phyloP scores from a whole-genome alignment of 2,329 filamentous ascomycete species.

The Colletotrichum liriopes region DNA sequence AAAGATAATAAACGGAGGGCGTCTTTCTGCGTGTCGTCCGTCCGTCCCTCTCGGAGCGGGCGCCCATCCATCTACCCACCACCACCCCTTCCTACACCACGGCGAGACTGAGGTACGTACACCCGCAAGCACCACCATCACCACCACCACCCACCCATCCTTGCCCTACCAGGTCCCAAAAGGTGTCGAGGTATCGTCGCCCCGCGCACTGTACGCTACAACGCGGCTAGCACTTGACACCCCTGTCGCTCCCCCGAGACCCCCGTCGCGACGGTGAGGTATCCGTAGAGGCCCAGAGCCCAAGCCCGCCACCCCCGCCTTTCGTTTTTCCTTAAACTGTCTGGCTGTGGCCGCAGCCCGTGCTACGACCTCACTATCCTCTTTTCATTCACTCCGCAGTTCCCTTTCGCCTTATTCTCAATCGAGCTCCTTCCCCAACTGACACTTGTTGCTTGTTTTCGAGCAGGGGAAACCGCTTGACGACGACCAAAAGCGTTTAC shows the following conservation, averaged over 20 bases:
- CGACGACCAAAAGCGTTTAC: slow-evolving; percentile 47
- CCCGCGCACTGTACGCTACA: slow-evolving; percentile 39
- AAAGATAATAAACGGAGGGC: neutral
- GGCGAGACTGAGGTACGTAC: slow-evolving; percentile 2
- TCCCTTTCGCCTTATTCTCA: slow-evolving; percentile 60
- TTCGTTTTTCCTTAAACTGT: slow-evolving; percentile 57
- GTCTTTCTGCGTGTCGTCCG: neutral
- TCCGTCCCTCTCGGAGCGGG: neutral
- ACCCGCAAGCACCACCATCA: neutral
- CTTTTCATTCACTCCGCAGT: slow-evolving; percentile 66
- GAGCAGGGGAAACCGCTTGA: slow-evolving; percentile 54
- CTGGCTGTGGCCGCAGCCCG: slow-evolving; percentile 60
- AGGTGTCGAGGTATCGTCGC: slow-evolving; percentile 23
- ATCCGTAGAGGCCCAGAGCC: slow-evolving; percentile 29
- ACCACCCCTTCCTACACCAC: neutral
- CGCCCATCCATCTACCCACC: slow-evolving; percentile 1
- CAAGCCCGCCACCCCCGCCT: slow-evolving; percentile 48
- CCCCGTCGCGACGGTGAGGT: slow-evolving; percentile 35
- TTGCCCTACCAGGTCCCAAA: slow-evolving; percentile 9
- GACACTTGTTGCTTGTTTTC: slow-evolving; percentile 57
- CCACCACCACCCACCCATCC: neutral
- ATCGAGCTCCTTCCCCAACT: slow-evolving; percentile 52
- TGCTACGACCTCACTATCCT: slow-evolving; percentile 67
- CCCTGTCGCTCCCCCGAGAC: slow-evolving; percentile 34
- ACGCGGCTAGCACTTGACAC: slow-evolving; percentile 36